Conservation (phyloP, 148 eudicot genomes). For the Vaccinium myrtillus region DNA sequence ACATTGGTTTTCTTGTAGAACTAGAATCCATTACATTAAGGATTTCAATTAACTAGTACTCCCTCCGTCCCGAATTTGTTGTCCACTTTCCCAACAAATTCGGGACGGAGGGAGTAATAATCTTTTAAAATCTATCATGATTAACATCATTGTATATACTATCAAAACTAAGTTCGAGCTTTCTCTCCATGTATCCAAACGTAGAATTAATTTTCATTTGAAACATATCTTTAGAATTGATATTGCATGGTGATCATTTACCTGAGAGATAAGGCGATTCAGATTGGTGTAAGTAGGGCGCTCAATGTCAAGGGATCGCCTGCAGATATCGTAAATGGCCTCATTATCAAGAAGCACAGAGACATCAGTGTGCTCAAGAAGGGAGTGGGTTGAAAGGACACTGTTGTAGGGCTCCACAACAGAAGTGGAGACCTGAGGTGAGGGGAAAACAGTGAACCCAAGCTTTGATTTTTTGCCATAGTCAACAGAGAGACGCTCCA, state of each 20-base stretch:
- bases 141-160: no score
- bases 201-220: background rate
- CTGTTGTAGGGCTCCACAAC: constrained; percentile 17
- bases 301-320: constrained; percentile 2
- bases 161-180: no score
- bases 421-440: constrained; percentile 45
- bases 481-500: constrained; percentile 45
- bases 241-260: background rate
- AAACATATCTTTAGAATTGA: background rate
- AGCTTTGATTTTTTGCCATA: constrained; percentile 42
- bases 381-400: constrained; percentile 9
- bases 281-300: constrained; percentile 33
- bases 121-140: no score
- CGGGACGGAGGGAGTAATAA: no score
- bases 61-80: no score
- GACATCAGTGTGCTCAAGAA: constrained; percentile 8
- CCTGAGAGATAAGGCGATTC: constrained; percentile 44
- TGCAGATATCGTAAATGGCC: constrained; percentile 9
- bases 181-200: no score
- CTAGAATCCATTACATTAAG: no score
- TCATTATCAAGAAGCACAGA: constrained; percentile 13
- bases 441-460: constrained; percentile 43
- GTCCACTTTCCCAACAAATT: no score
- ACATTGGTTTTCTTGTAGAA: no score
- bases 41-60: no score